These are phyloP conservation scores for Podospora pseudoanserina DNA, from an alignment of 495 filamentous ascomycete genomes.

Conservation along the genomic window DNA sequence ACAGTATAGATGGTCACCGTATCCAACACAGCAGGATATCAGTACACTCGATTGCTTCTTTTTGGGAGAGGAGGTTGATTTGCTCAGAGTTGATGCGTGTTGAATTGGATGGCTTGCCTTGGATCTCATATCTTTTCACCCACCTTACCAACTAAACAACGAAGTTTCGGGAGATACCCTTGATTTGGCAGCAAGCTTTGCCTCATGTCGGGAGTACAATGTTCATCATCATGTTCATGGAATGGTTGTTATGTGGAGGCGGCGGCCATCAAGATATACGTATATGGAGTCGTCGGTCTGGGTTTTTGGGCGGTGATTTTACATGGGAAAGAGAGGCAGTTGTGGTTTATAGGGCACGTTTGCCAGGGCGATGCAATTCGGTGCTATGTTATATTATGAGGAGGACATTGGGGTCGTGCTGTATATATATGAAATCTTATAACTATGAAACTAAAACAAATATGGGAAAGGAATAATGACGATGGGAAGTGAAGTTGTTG, in stretches of 20 bases:
- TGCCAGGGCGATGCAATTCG: background rate
- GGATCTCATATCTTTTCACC: background rate
- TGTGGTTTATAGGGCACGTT: background rate
- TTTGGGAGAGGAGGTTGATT: background rate
- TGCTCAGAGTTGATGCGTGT: background rate
- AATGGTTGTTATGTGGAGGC: constrained; percentile 5
- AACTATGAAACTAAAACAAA: background rate
- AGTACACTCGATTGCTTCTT: background rate
- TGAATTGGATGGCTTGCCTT: constrained; percentile 13
- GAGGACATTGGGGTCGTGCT: background rate
- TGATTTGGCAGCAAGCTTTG: constrained; percentile 17
- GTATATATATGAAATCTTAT: background rate
- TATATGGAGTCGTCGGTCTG: background rate
- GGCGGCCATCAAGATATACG: background rate
- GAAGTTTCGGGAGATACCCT: constrained; percentile 22
- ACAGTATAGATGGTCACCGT: background rate
- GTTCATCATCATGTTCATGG: constrained; percentile 15
- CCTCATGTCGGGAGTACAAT: constrained; percentile 12
- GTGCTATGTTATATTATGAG: background rate
- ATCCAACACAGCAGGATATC: background rate
- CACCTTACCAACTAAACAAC: background rate
- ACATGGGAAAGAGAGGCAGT: background rate
- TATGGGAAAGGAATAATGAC: background rate
- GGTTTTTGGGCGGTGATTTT: background rate
- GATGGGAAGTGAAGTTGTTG: background rate